phyloP scores from a whole-genome alignment of 148 eudicot genomes.

The Tetragonia tetragonoides region DNA sequence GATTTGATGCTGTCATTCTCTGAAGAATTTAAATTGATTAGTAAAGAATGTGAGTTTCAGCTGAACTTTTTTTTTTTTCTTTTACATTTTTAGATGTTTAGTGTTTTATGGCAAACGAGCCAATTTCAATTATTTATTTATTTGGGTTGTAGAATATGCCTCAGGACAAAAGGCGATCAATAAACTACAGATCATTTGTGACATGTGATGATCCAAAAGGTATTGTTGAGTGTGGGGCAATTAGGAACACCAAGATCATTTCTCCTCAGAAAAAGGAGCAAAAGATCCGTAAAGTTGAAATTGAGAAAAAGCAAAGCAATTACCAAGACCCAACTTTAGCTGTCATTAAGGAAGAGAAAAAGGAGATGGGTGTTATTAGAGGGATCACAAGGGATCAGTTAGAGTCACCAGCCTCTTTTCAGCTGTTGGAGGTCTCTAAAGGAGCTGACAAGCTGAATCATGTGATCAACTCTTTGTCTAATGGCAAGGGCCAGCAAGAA shows the following conservation, averaged over 20 bases:
- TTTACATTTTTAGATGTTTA: not conserved
- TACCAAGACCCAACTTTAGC: slow-evolving; percentile 17
- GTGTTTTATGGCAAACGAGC: not conserved
- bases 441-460: slow-evolving; percentile 49
- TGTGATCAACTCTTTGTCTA: slow-evolving; percentile 57
- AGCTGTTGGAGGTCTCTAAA: slow-evolving; percentile 46
- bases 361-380: slow-evolving; percentile 30
- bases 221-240: slow-evolving; percentile 61
- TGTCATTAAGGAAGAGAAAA: slow-evolving; percentile 27
- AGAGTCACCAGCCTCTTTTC: slow-evolving; percentile 36
- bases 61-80: not conserved
- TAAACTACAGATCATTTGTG: slow-evolving; percentile 76
- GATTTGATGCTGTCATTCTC: slow-evolving; percentile 19
- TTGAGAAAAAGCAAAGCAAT: slow-evolving; percentile 22
- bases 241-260: slow-evolving; percentile 50
- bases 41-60: slow-evolving; percentile 13
- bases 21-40: slow-evolving; percentile 13
- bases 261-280: slow-evolving; percentile 37
- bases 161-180: slow-evolving; percentile 63
- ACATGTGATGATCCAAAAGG: slow-evolving; percentile 88
- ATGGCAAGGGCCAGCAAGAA: slow-evolving; percentile 22
- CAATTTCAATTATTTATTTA: not conserved
- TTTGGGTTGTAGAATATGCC: slow-evolving; percentile 57
- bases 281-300: slow-evolving; percentile 20
- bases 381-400: slow-evolving; percentile 30